Conservation (phyloP, 306 rosid genomes). For the Vigna nakashimae region DNA sequence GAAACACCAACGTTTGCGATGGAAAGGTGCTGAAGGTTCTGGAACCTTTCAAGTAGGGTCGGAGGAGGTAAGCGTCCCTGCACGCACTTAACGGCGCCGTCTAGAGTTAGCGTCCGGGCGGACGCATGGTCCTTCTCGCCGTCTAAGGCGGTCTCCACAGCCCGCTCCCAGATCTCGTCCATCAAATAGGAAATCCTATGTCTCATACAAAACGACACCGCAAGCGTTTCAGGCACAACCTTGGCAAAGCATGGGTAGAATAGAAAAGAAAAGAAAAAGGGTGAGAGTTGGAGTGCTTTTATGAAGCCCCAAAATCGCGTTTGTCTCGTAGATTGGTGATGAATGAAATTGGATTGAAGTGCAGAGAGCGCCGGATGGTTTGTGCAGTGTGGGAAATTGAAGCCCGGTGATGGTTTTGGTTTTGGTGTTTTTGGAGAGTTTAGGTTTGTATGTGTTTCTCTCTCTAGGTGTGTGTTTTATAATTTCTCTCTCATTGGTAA, state of each 20-base stretch:
- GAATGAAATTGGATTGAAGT: not conserved
- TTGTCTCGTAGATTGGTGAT: not conserved
- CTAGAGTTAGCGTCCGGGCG: constrained; percentile 75
- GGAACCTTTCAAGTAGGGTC: constrained; percentile 73
- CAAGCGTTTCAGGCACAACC: not conserved
- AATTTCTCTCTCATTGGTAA: constrained; percentile 44
- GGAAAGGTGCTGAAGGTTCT: constrained; percentile 88
- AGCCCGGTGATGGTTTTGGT: not conserved
- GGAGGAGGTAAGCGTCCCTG: constrained; percentile 91
- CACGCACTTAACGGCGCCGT: constrained; percentile 92
- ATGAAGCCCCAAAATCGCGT: not conserved
- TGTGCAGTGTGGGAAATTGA: not conserved
- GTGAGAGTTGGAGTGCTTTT: not conserved
- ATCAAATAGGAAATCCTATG: constrained; percentile 65
- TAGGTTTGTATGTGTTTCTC: constrained; percentile 33
- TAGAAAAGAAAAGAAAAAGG: not conserved
- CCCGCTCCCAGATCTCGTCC: constrained; percentile 99
- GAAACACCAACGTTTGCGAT: constrained; percentile 91
- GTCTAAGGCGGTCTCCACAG: constrained; percentile 89
- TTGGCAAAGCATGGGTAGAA: not conserved
- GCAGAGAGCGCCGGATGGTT: not conserved
- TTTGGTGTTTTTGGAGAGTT: constrained; percentile 7
- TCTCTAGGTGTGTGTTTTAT: constrained; percentile 35
- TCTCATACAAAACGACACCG: constrained; percentile 57
- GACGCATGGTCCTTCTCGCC: constrained; percentile 77